These are phyloP conservation scores for Cyamopsis tetragonoloba DNA, from an alignment of 306 rosid species.

Conservation along the genomic window DNA sequence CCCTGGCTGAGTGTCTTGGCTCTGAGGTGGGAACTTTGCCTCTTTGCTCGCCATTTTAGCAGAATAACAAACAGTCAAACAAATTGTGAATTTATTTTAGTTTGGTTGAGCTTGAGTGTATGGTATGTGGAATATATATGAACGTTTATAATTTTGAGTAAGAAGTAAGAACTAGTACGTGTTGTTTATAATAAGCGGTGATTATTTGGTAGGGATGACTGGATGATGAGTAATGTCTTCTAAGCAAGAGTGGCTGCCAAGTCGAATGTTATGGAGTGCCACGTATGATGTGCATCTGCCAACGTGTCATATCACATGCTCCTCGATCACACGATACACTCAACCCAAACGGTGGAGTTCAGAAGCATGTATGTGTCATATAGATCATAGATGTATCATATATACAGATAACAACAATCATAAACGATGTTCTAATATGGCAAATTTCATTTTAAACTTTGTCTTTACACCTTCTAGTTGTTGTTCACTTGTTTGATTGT, in stretches of 20 bases:
- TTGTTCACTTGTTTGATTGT: too few species aligned
- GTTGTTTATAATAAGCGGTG: too few species aligned
- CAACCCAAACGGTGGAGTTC: conserved; percentile 30
- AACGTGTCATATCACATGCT: conserved; percentile 28
- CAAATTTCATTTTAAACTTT: not conserved
- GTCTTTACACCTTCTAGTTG: not conserved
- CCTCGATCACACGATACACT: not conserved
- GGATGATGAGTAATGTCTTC: too few species aligned
- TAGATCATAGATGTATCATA: too few species aligned
- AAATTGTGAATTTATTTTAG: not conserved
- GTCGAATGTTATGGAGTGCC: conserved; percentile 28
- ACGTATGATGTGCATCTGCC: conserved; percentile 26
- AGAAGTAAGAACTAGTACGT: too few species aligned
- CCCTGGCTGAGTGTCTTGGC: conserved; percentile 49
- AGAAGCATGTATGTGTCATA: not conserved
- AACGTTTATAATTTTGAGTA: too few species aligned
- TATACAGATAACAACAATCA: too few species aligned
- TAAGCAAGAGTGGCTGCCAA: conserved; percentile 6
- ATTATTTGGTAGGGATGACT: too few species aligned
- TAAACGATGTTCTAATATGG: not conserved
- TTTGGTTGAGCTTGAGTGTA: not conserved
- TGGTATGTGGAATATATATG: not conserved
- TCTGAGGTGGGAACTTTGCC: conserved; percentile 49
- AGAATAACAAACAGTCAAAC: not conserved
- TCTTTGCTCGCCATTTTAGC: conserved; percentile 36